phyloP scores from a whole-genome alignment of 2,329 filamentous ascomycete genomes.

The Colletotrichum sp. region DNA sequence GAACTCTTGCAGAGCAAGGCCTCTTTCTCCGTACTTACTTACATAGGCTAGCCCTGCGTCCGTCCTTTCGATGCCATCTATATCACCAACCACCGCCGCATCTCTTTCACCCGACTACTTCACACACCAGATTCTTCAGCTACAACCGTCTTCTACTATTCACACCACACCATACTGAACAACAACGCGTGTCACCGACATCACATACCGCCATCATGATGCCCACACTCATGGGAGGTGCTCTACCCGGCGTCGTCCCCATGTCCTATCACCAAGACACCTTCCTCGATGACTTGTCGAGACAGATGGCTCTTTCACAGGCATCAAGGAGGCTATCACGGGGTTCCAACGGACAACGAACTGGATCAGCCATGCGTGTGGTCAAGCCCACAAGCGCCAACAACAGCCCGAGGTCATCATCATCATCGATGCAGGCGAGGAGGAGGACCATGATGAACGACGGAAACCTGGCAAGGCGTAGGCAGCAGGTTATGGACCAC shows the following conservation, averaged over 20 bases:
- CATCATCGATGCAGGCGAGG: slow-evolving; percentile 50
- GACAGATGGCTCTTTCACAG: slow-evolving; percentile 54
- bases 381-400: slow-evolving; percentile 70
- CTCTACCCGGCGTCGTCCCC: slow-evolving; percentile 30
- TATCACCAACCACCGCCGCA: slow-evolving; percentile 4
- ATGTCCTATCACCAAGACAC: slow-evolving; percentile 43
- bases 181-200: neutral
- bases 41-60: slow-evolving; percentile 28
- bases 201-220: slow-evolving; percentile 30
- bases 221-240: slow-evolving; percentile 36
- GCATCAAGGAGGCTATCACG: slow-evolving; percentile 52
- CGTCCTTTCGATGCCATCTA: slow-evolving; percentile 17
- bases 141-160: neutral
- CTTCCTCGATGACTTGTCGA: slow-evolving; percentile 55
- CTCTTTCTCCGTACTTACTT: slow-evolving; percentile 31
- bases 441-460: slow-evolving; percentile 63
- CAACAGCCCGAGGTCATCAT: slow-evolving; percentile 67
- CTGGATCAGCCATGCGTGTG: slow-evolving; percentile 59
- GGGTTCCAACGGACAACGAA: slow-evolving; percentile 53
- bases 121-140: neutral
- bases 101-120: neutral
- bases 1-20: slow-evolving; percentile 22
- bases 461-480: slow-evolving; percentile 45
- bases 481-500: slow-evolving; percentile 52
- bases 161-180: neutral